These are phyloP conservation scores for Leucosporidium yakuticum DNA, from an alignment of 768 basidiomycete genomes.

Conservation along the genomic window DNA sequence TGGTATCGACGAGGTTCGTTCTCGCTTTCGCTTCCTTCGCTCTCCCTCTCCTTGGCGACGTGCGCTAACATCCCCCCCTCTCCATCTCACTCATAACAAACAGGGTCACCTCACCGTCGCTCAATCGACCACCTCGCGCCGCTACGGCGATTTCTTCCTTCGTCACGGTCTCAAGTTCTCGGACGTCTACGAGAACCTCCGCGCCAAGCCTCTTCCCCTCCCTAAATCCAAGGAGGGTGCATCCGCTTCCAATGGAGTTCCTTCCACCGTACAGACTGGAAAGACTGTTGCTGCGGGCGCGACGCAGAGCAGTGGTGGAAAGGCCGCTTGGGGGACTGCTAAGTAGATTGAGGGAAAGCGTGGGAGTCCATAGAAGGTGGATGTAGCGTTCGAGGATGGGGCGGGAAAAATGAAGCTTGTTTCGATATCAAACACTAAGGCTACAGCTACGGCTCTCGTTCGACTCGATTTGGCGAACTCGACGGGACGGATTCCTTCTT, in stretches of 20 bases:
- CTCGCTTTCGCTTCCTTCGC: not conserved
- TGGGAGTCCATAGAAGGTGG: not conserved
- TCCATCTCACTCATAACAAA: no score
- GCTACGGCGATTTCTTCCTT: slow-evolving; percentile 97
- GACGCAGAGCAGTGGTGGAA: not conserved
- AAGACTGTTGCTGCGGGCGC: not conserved
- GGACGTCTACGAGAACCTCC: slow-evolving; percentile 25
- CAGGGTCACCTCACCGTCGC: slow-evolving; percentile 96
- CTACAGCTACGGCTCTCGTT: no score
- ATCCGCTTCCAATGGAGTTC: not conserved
- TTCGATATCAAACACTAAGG: not conserved
- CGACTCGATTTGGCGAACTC: no score
- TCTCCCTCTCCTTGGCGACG: not conserved
- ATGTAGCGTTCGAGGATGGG: not conserved
- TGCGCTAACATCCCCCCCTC: no score
- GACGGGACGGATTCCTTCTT: no score
- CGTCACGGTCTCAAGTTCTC: slow-evolving; percentile 38
- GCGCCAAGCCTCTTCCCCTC: slow-evolving; percentile 29
- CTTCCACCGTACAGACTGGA: not conserved
- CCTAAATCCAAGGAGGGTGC: not conserved
- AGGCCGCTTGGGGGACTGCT: not conserved
- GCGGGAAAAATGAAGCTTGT: not conserved
- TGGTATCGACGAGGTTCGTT: slow-evolving; percentile 78
- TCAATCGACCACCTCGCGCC: slow-evolving; percentile 84
- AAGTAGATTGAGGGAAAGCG: not conserved